phyloP scores from a whole-genome alignment of 768 basidiomycete genomes.

The Russula earlei region DNA sequence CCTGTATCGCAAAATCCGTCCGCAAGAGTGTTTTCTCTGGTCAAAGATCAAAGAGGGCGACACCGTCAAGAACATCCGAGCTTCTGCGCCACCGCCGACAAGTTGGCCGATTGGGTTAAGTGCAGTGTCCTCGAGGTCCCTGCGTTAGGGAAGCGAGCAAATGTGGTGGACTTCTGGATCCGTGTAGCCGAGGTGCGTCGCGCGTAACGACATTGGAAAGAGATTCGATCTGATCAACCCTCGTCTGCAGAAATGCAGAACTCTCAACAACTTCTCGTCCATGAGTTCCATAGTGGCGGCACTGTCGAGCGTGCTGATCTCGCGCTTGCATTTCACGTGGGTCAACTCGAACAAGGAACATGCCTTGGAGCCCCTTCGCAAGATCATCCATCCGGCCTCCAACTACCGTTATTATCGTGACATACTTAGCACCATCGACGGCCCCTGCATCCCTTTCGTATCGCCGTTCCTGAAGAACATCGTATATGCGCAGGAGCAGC shows the following conservation, averaged over 20 bases:
- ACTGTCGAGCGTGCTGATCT: slow-evolving; percentile 49
- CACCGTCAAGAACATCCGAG: slow-evolving; percentile 35
- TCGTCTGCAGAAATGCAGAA: slow-evolving; percentile 46
- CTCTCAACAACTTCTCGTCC: slow-evolving; percentile 55
- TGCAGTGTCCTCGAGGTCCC: slow-evolving; percentile 47
- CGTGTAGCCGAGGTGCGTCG: slow-evolving; percentile 62
- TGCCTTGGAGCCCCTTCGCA: slow-evolving; percentile 41
- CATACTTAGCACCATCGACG: slow-evolving; percentile 33
- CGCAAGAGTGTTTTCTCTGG: slow-evolving; percentile 68
- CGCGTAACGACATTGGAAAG: background rate
- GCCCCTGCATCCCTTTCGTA: slow-evolving; percentile 61
- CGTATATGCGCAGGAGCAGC: slow-evolving; percentile 45
- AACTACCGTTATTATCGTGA: slow-evolving; percentile 48
- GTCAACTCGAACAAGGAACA: slow-evolving; percentile 47
- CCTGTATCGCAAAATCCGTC: slow-evolving; percentile 58
- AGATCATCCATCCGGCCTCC: slow-evolving; percentile 49
- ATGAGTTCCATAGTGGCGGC: slow-evolving; percentile 59
- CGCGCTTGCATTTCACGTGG: slow-evolving; percentile 55
- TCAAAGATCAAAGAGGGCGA: slow-evolving; percentile 32
- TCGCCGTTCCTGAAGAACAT: slow-evolving; percentile 54
- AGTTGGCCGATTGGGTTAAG: slow-evolving; percentile 59
- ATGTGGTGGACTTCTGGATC: slow-evolving; percentile 64
- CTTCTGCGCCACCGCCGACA: slow-evolving; percentile 56
- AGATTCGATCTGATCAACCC: background rate
- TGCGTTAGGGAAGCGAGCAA: slow-evolving; percentile 42